Conservation (phyloP, 2,329 filamentous ascomycete species). For the Venturia pyrina region DNA sequence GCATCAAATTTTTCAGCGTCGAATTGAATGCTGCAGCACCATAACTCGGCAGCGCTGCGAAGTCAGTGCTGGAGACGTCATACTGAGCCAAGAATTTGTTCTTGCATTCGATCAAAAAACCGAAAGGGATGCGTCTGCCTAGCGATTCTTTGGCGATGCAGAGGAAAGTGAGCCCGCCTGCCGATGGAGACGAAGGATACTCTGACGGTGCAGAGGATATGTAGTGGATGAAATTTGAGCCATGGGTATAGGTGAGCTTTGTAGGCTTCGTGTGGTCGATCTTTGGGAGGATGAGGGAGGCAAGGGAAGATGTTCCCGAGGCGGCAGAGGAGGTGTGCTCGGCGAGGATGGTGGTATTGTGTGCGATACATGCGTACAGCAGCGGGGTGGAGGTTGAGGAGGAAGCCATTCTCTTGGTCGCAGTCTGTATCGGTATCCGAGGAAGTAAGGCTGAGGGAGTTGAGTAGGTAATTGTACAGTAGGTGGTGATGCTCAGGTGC, state of each 20-base stretch:
- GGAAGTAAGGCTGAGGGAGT: background rate
- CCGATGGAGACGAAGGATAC: slow-evolving; percentile 44
- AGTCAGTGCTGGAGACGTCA: slow-evolving; percentile 57
- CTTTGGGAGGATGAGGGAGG: slow-evolving; percentile 89
- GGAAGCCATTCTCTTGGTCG: slow-evolving; percentile 14
- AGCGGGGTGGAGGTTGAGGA: slow-evolving; percentile 29
- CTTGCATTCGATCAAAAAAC: slow-evolving; percentile 84
- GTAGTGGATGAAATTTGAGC: slow-evolving; percentile 89
- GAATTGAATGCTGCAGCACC: slow-evolving; percentile 82
- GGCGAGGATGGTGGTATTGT: slow-evolving; percentile 83
- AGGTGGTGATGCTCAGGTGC: too few species aligned
- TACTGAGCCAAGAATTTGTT: slow-evolving; percentile 72
- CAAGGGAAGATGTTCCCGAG: slow-evolving; percentile 74
- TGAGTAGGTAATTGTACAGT: too few species aligned
- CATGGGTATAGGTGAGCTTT: slow-evolving; percentile 91
- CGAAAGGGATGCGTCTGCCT: slow-evolving; percentile 83
- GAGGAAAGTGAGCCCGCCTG: slow-evolving; percentile 82
- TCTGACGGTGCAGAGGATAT: slow-evolving; percentile 72
- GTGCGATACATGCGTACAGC: slow-evolving; percentile 69
- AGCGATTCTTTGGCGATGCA: slow-evolving; percentile 75
- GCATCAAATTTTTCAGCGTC: slow-evolving; percentile 66
- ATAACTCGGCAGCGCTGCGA: slow-evolving; percentile 71
- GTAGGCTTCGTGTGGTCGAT: slow-evolving; percentile 71
- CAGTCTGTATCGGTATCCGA: background rate
- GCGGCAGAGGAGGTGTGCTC: slow-evolving; percentile 85